Evolutionary conservation across 73 alveolate genomes (phyloP).

Genomic region (Symbiodinium natans): DNA sequence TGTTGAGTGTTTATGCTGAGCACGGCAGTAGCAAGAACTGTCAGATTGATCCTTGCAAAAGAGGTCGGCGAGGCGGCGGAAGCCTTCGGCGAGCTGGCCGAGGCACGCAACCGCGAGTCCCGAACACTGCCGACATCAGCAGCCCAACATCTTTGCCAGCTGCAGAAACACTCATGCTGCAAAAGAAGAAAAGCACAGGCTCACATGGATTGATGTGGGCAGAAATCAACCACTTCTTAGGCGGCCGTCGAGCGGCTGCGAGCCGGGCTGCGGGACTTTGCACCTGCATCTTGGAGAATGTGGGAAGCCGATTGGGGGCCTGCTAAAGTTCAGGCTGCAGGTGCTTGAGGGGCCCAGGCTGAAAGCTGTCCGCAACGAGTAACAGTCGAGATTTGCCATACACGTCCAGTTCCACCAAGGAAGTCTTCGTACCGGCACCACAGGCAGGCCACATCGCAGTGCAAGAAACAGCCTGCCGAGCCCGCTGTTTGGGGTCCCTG

Average conservation of each 20-base stretch:
- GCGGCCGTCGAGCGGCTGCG: slow-evolving; percentile 91
- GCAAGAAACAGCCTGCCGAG: too few relatives aligned
- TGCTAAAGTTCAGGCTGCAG: too few relatives aligned
- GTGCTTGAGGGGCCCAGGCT: too few relatives aligned
- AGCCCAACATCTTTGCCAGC: neutral
- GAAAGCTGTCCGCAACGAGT: too few relatives aligned
- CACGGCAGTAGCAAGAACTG: neutral
- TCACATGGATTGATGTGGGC: slow-evolving; percentile 48
- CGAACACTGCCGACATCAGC: neutral
- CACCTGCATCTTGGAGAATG: slow-evolving; percentile 34
- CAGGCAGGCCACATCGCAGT: slow-evolving; percentile 8
- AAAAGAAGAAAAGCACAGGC: neutral
- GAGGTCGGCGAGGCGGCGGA: neutral
- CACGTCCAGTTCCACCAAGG: neutral
- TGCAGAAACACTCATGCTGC: neutral
- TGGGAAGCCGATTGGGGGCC: too few relatives aligned
- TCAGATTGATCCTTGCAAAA: neutral
- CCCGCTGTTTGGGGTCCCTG: too few relatives aligned
- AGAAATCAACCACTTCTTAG: slow-evolving; percentile 16
- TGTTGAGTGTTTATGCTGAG: neutral
- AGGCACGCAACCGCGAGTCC: neutral
- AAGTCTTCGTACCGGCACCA: neutral
- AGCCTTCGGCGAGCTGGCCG: slow-evolving; percentile 12
- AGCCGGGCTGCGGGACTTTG: slow-evolving; percentile 30
- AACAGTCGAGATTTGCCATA: too few relatives aligned